These are phyloP conservation scores for Salix dunnii DNA, from an alignment of 345 rosid species.

Conservation along the genomic window DNA sequence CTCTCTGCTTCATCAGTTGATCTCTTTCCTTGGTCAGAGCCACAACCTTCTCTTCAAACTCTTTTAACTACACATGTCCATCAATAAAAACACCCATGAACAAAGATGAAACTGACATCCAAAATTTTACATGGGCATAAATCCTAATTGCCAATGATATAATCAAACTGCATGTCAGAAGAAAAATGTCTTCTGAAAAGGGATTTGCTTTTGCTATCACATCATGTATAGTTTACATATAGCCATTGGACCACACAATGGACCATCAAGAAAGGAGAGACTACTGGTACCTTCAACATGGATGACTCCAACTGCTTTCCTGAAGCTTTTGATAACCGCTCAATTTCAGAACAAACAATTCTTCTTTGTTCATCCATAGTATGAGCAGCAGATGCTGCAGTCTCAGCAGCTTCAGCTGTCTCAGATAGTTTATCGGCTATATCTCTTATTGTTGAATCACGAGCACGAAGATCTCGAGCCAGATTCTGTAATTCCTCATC, in stretches of 20 bases:
- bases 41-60: slow-evolving; percentile 57
- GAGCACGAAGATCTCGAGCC: slow-evolving; percentile 84
- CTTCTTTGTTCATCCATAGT: slow-evolving; percentile 90
- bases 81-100: slow-evolving; percentile 15
- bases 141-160: not conserved
- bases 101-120: not conserved
- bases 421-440: slow-evolving; percentile 85
- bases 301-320: slow-evolving; percentile 55
- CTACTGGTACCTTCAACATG: slow-evolving; percentile 50
- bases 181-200: not conserved
- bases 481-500: slow-evolving; percentile 92
- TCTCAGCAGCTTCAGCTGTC: slow-evolving; percentile 99
- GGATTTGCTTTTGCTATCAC: not conserved
- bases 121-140: not conserved
- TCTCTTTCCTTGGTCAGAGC: slow-evolving; percentile 68
- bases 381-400: slow-evolving; percentile 93
- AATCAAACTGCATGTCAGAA: not conserved
- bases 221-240: not conserved
- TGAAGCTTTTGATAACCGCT: slow-evolving; percentile 56
- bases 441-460: slow-evolving; percentile 83
- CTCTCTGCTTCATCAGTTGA: slow-evolving; percentile 71
- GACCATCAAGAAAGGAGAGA: not conserved
- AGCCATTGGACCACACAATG: not conserved
- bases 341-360: slow-evolving; percentile 70
- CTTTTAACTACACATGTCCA: slow-evolving; percentile 56